phyloP scores from a whole-genome alignment of 257 asterid species.

The Lithospermum erythrorhizon region DNA sequence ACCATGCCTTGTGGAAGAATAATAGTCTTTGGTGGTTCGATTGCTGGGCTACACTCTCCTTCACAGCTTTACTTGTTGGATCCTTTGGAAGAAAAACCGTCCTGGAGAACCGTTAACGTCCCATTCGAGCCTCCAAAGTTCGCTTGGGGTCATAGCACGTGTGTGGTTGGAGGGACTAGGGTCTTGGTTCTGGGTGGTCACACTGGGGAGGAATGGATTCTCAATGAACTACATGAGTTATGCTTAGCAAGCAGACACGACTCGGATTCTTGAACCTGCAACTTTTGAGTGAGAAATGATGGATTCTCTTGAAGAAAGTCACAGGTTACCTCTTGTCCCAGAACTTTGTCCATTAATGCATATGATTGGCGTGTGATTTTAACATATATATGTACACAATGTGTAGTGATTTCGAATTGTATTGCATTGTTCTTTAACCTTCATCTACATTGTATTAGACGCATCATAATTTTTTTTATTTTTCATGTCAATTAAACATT shows the following conservation, averaged over 20 bases:
- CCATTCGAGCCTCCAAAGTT: conserved; percentile 80
- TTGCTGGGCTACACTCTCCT: conserved; percentile 80
- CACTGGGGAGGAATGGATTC: conserved; percentile 83
- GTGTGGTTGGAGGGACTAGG: conserved; percentile 81
- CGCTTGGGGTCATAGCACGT: conserved; percentile 91
- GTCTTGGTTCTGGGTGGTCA: conserved; percentile 83
- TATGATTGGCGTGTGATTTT: background rate
- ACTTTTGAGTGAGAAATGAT: background rate
- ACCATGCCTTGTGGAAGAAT: conserved; percentile 91
- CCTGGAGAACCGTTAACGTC: conserved; percentile 65
- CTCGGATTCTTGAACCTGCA: conserved; percentile 29
- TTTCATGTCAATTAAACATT: too few relatives aligned
- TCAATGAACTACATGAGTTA: conserved; percentile 67
- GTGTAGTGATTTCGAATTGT: too few relatives aligned
- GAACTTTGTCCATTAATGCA: background rate
- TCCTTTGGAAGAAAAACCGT: conserved; percentile 68
- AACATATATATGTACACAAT: too few relatives aligned
- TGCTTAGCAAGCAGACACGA: conserved; percentile 77
- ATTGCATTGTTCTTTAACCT: too few relatives aligned
- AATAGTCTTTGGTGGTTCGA: conserved; percentile 71
- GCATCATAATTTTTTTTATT: too few relatives aligned
- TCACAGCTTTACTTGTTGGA: conserved; percentile 72
- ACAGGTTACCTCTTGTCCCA: background rate
- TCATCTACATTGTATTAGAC: too few relatives aligned
- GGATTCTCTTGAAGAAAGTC: background rate